These are phyloP conservation scores for Stephania japonica DNA, from an alignment of 164 flowering plant species.

Conservation along the genomic window DNA sequence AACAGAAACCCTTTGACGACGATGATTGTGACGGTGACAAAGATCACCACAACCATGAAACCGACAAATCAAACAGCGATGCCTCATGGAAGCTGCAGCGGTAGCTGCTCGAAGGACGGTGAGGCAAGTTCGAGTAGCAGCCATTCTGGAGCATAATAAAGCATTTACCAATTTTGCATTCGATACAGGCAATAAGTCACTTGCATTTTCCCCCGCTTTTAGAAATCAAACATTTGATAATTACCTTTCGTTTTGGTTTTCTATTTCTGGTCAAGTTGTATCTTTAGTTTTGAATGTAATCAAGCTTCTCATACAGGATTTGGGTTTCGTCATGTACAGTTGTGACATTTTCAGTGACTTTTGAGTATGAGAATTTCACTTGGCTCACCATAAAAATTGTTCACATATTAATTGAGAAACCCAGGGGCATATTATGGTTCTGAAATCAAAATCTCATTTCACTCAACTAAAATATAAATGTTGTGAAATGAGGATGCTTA, in stretches of 20 bases:
- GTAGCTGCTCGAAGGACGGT: constrained; percentile 15
- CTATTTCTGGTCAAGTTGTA: neutral
- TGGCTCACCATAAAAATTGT: too few relatives aligned
- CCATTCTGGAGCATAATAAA: neutral
- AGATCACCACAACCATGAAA: neutral
- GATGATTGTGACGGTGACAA: constrained; percentile 68
- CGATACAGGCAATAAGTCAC: neutral
- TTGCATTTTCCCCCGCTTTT: neutral
- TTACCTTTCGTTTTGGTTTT: neutral
- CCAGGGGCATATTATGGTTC: too few relatives aligned
- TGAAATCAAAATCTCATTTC: too few relatives aligned
- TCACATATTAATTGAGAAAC: too few relatives aligned
- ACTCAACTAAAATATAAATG: too few relatives aligned
- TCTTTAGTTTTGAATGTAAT: neutral
- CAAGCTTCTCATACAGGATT: too few relatives aligned
- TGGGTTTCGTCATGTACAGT: neutral
- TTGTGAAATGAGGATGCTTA: too few relatives aligned
- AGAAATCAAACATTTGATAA: neutral
- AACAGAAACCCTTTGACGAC: constrained; percentile 84
- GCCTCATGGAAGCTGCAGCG: neutral
- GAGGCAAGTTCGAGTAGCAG: constrained; percentile 6
- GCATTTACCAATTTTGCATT: neutral
- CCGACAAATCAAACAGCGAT: constrained; percentile 7
- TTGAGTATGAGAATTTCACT: neutral
- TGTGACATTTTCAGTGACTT: neutral